Conservation (phyloP, 202 grass and related monocot genomes). For the Zizania palustris region DNA sequence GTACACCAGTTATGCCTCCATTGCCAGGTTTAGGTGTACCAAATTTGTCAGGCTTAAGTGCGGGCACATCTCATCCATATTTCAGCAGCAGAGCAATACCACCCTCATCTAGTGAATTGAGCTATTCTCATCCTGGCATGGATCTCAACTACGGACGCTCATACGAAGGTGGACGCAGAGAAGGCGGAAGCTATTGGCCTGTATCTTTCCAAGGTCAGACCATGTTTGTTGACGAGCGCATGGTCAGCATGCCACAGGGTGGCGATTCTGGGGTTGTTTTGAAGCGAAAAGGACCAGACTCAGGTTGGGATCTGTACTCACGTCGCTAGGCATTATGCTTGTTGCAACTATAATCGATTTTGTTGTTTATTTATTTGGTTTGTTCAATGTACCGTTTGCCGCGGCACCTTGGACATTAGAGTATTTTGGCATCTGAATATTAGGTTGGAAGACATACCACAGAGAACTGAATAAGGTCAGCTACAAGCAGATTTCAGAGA, state of each 20-base stretch:
- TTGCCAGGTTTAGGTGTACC: slow-evolving; percentile 42
- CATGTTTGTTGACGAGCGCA: slow-evolving; percentile 47
- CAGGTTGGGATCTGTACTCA: slow-evolving; percentile 49
- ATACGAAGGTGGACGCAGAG: slow-evolving; percentile 46
- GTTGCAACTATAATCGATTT: slow-evolving; percentile 35
- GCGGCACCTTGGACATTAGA: slow-evolving; percentile 36
- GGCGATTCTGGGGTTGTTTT: slow-evolving; percentile 34
- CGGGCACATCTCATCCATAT: slow-evolving; percentile 54
- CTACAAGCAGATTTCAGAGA: slow-evolving; percentile 50
- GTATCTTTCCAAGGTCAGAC: slow-evolving; percentile 54
- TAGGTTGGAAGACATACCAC: slow-evolving; percentile 44
- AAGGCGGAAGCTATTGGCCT: slow-evolving; percentile 45
- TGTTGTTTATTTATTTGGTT: slow-evolving; percentile 15
- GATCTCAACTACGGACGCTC: slow-evolving; percentile 51
- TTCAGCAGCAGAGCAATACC: slow-evolving; percentile 35
- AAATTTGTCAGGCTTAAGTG: slow-evolving; percentile 33
- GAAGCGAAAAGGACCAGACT: slow-evolving; percentile 69
- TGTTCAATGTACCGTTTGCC: slow-evolving; percentile 21
- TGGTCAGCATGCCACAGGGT: slow-evolving; percentile 39
- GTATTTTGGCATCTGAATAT: slow-evolving; percentile 46
- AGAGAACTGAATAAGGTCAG: slow-evolving; percentile 50
- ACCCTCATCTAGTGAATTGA: slow-evolving; percentile 43
- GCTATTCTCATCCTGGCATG: slow-evolving; percentile 46
- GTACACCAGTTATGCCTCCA: slow-evolving; percentile 45
- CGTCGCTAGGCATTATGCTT: slow-evolving; percentile 32